Conservation (phyloP, 345 rosid genomes). For the Populus simonii region DNA sequence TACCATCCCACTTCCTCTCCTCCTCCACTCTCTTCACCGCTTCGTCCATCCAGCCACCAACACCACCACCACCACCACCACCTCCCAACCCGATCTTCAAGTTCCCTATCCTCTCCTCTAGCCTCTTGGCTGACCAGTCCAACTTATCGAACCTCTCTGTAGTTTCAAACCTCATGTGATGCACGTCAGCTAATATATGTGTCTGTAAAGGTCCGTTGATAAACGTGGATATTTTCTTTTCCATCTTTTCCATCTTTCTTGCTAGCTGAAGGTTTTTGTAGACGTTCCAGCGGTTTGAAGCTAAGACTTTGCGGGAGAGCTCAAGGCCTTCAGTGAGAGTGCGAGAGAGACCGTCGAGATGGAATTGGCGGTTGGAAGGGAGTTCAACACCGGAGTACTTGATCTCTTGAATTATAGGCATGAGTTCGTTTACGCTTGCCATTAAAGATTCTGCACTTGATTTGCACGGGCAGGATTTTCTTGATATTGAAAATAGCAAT, state of each 20-base stretch:
- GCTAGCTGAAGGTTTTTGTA: constrained; percentile 44
- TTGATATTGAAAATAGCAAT: constrained; percentile 31
- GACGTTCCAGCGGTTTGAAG: constrained; percentile 62
- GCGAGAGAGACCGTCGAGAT: constrained; percentile 49
- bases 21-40: constrained; percentile 50
- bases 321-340: constrained; percentile 45
- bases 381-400: constrained; percentile 81
- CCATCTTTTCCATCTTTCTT: constrained; percentile 64
- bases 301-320: constrained; percentile 42
- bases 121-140: constrained; percentile 35
- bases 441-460: constrained; percentile 42
- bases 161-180: constrained; percentile 40
- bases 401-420: constrained; percentile 58
- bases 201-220: constrained; percentile 41
- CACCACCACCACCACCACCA: constrained; percentile 22
- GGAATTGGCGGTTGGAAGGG: constrained; percentile 55
- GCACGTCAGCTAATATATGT: constrained; percentile 65
- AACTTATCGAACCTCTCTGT: constrained; percentile 51
- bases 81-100: constrained; percentile 52
- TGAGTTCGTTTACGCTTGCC: constrained; percentile 25
- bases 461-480: constrained; percentile 44
- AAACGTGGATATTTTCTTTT: constrained; percentile 45
- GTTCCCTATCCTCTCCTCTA: constrained; percentile 51
- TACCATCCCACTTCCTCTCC: constrained; percentile 34
- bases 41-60: constrained; percentile 47